Evolutionary conservation across 2,329 filamentous ascomycete species (phyloP), one percentile per base, ranked within the genome.

Genomic region (Microsporum audouinii): DNA sequence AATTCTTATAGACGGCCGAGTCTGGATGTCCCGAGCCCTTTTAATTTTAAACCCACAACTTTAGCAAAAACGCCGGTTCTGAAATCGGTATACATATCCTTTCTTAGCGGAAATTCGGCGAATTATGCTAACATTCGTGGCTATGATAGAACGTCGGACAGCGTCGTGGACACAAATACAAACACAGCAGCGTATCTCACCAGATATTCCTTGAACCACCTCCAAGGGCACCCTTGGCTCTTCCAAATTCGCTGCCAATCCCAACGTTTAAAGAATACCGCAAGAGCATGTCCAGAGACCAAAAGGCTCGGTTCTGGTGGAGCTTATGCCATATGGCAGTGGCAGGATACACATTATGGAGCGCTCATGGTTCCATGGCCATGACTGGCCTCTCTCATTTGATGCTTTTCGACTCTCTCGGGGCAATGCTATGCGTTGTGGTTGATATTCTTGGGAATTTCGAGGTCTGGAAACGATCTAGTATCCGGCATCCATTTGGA

Each of bases 401-500:
- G 55, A 87, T 97, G 62, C 89, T 97, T 73, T 99, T 96, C 72
- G 94, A 99, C 72, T 92, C 94, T 6, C 84, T 95, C 1, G 94
- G 91, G 38, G 94, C 94, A 3, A 86, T 91, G 56, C 84, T 97
- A 3, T 97, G 92, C 72, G 91, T 96, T 2, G 86, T 84, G 10
- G 92, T 97, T 55, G 94, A 99, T 70, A 89, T 97, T 1, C 83
- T 96, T 56, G 86, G 89, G 58, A 99, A 99, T 73, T 99, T 99
- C 69, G 94, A 99, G 72, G 91, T 97, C 45, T 99, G 94, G 94
- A 89, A 90, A 65, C 84, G 92, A 55, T 92, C 89, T 67, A 95
- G 87, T 66, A 88, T 99, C 67, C 86, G 91, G 29, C 91, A 99
- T 74, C 94, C 94, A 0, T 99, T 99, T 71, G 91, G 83, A 2